Base-by-base conservation (phyloP, 2,329 filamentous ascomycete species). In the Sarocladium brachiariae region DNA sequence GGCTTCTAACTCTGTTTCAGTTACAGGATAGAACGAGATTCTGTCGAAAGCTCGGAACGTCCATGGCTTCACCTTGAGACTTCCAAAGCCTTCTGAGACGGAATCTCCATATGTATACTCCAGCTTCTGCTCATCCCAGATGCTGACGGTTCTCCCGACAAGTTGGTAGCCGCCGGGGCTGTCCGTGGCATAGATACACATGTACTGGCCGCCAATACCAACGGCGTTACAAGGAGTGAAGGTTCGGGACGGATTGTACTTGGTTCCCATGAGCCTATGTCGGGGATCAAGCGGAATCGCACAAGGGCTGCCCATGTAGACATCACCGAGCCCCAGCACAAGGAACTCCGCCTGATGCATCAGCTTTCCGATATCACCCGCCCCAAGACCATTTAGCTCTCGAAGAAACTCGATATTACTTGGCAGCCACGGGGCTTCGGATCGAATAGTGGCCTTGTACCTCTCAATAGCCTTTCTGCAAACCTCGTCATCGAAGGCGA, bases 371-470 rank as follows among this genome's bases (percentile, higher is more conserved):
- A 69, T 55, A 2, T 60, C 56, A 2, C 58, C 54, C 8, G 31
- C 43, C 27, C 10, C 43, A 14, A 68, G 53, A 0, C 60, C 65
- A 52, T 70, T 70, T 10, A 69, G 55, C 38, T 57, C 53, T 48
- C 65, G 59, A 2, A 72, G 54, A 51, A 84, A 86, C 1, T 75
- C 70, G 35, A 83, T 69, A 50, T 84, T 84, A 55, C 80, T 77
- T 0, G 82, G 82, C 0, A 85, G 68, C 58, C 82, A 86, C 0
- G 78, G 74, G 0, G 82, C 82, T 46, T 80, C 74, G 1, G 76
- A 72, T 6, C 82, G 72, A 54, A 83, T 80, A 1, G 80, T 84
- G 21, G 77, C 76, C 59, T 76, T 76, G 61, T 86, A 86, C 3
- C 81, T 72, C 41, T 77, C 66, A 1, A 81, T 73, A 0, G 81